Evolutionary conservation across 1,284 basidiomycete species (phyloP), one percentile per base, ranked within the genome.

Genomic region (Rhodotorula sp.): DNA sequence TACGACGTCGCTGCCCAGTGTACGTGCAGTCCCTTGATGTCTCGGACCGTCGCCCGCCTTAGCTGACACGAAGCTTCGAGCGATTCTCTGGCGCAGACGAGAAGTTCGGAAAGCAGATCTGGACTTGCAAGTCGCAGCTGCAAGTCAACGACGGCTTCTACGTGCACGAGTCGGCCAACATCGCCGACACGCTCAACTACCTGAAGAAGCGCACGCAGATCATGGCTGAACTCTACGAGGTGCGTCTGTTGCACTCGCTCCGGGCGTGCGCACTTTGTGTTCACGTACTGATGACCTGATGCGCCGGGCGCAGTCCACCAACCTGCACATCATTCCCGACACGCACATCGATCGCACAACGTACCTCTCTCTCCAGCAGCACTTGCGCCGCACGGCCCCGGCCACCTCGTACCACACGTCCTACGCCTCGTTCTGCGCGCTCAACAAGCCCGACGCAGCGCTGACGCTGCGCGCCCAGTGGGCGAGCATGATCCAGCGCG

Each of bases 141-240:
- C 85, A 86, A 73, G 81, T 87, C 48, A 81, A 85, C 61, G 85
- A 86, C 74, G 83, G 84, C 34, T 87, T 87, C 79, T 84, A 83
- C 72, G 81, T 87, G 16, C 85, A 87, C 71, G 83, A 84, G 59
- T 86, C 85, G 0, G 79, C 82, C 53, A 82, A 81, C 61, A 70
- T 85, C 14, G 77, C 78, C n/a, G 85, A 85, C 45, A 85, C 85
- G 8, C 82, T 86, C 72, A 82, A 84, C 63, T 86, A 83, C 69
- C 80, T 87, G 25, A 80, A 80, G 4, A 81, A 80, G 21, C 81
- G 85, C 80, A 85, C 85, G 23, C 77, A 80, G 27, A 82, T 84
- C 23, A 83, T 87, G 66, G 71, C 77, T 21, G 77, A 81, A 23
- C 70, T 81, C 3, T 81, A 84, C 72, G 66, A 80, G 77, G 83